These are phyloP conservation scores for Cyberlindnera suaveolens DNA, from an alignment of 805 yeast genomes.

Conservation along the genomic window DNA sequence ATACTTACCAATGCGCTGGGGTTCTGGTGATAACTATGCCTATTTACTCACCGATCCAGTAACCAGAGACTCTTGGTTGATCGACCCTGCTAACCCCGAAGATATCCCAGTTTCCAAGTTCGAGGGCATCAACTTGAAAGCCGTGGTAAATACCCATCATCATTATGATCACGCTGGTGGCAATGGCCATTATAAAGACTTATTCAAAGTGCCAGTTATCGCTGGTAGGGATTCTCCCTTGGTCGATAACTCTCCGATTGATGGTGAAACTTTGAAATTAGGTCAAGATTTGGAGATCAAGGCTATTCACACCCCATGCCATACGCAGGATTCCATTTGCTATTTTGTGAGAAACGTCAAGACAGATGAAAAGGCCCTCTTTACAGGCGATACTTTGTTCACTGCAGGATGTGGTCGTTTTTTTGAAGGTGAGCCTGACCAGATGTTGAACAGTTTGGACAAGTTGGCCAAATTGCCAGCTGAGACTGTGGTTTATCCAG, in stretches of 20 bases:
- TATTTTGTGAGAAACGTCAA: conserved; percentile 60
- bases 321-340: conserved; percentile 94
- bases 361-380: conserved; percentile 65
- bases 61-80: conserved; percentile 68
- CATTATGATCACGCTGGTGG: conserved; percentile 96
- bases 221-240: conserved; percentile 80
- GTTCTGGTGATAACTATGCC: conserved; percentile 84
- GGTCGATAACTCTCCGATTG: conserved; percentile 65
- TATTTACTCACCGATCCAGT: conserved; percentile 67
- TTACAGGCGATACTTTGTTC: conserved; percentile 94
- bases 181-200: conserved; percentile 36
- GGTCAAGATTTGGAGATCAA: conserved; percentile 62
- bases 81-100: conserved; percentile 87
- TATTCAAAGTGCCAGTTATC: conserved; percentile 49
- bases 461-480: conserved; percentile 56
- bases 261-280: conserved; percentile 52
- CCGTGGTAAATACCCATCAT: conserved; percentile 93
- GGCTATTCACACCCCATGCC: conserved; percentile 95
- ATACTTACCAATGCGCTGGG: conserved; percentile 92
- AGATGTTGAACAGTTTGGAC: conserved; percentile 71
- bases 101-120: conserved; percentile 47
- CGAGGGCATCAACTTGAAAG: conserved; percentile 44
- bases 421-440: conserved; percentile 81
- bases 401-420: conserved; percentile 95
- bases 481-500: conserved; percentile 78